Evolutionary conservation across 192 early-diverging fungal genomes (phyloP).

Genomic region (Backusella tarrabulga): DNA sequence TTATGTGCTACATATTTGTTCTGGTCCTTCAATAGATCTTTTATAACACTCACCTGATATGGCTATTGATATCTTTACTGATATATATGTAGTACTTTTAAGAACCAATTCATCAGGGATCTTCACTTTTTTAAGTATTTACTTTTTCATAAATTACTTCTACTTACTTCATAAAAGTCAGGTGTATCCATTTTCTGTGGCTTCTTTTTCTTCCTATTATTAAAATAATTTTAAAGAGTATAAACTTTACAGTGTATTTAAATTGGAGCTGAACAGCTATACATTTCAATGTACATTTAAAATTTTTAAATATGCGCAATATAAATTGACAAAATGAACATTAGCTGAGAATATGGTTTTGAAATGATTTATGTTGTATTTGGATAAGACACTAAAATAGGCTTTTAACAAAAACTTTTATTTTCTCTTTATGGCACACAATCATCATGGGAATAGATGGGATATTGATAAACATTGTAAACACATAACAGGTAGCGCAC

Average conservation of each 20-base stretch:
- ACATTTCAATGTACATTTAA: not conserved
- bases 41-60: not conserved
- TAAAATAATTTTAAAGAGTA: not conserved
- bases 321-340: not conserved
- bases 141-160: not conserved
- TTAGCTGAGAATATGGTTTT: not conserved
- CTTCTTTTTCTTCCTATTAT: not conserved
- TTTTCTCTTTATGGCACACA: not conserved
- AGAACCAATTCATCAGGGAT: not conserved
- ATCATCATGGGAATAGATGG: not conserved
- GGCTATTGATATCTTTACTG: not conserved
- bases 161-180: not conserved
- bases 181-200: not conserved
- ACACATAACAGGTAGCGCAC: not conserved
- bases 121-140: not conserved
- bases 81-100: not conserved
- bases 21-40: not conserved
- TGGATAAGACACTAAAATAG: not conserved
- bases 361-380: not conserved
- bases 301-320: not conserved
- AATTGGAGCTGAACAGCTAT: too few species aligned
- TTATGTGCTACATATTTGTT: not conserved
- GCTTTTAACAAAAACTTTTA: not conserved
- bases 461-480: slow-evolving; percentile 2
- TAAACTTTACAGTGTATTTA: too few species aligned